Conservation (phyloP, 177 flowering plant genomes). For the Vitis hybrid region DNA sequence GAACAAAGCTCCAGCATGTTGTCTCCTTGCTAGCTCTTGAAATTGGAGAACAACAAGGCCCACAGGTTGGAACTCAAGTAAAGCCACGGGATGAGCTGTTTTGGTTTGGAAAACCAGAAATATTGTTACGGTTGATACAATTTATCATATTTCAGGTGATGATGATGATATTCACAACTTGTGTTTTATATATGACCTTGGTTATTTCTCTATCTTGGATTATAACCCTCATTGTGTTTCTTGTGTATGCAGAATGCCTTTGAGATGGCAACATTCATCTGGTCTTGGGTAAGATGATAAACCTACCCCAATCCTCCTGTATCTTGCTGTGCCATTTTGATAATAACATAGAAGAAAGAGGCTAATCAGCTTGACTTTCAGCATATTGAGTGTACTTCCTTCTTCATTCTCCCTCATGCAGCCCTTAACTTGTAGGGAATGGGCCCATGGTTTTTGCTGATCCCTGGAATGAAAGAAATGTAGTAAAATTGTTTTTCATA, state of each 20-base stretch:
- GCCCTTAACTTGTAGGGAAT: too few species aligned
- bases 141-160: slow-evolving; percentile 92
- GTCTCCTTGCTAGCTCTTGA: slow-evolving; percentile 90
- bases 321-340: not conserved
- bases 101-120: slow-evolving; percentile 92
- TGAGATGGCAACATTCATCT: slow-evolving; percentile 94
- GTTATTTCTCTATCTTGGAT: not conserved
- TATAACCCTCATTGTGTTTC: not conserved
- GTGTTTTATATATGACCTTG: not conserved
- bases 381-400: too few species aligned
- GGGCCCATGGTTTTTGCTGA: too few species aligned
- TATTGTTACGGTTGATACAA: slow-evolving; percentile 75
- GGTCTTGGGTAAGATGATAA: slow-evolving; percentile 76
- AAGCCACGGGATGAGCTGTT: slow-evolving; percentile 92
- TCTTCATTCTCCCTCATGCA: too few species aligned
- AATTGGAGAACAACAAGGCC: slow-evolving; percentile 61
- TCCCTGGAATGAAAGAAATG: not conserved
- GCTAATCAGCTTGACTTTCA: too few species aligned
- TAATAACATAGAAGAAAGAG: too few species aligned
- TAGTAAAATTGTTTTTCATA: not conserved
- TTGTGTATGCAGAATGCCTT: slow-evolving; percentile 85
- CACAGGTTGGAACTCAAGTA: slow-evolving; percentile 52
- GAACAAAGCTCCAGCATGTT: slow-evolving; percentile 94
- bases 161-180: not conserved
- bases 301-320: not conserved